Evolutionary conservation across 2,329 filamentous ascomycete species (phyloP).

Genomic region (Magnaporthiopsis incrustans): DNA sequence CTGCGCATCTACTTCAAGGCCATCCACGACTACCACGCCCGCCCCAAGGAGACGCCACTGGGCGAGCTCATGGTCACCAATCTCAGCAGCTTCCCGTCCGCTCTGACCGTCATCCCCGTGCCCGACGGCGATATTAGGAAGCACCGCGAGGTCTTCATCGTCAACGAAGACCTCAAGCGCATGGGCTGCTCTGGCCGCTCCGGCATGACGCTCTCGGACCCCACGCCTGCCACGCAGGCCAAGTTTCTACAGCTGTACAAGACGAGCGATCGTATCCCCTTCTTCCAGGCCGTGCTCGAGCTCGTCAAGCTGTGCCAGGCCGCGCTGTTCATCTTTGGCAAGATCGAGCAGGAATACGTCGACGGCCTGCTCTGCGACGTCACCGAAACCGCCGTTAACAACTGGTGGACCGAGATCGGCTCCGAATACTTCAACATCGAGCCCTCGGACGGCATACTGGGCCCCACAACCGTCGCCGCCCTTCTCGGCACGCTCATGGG

Average conservation of each 20-base stretch:
- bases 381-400: conserved; percentile 79
- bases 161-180: conserved; percentile 90
- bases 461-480: conserved; percentile 83
- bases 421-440: conserved; percentile 88
- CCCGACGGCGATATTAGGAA: conserved; percentile 78
- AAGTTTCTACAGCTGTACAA: conserved; percentile 91
- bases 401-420: conserved; percentile 96
- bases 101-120: conserved; percentile 83
- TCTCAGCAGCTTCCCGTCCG: conserved; percentile 82
- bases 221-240: conserved; percentile 72
- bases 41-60: conserved; percentile 70
- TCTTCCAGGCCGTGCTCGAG: conserved; percentile 74
- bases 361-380: conserved; percentile 90
- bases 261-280: conserved; percentile 72
- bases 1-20: conserved; percentile 80
- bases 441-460: conserved; percentile 84
- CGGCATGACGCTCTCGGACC: conserved; percentile 70
- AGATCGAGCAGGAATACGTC: conserved; percentile 78
- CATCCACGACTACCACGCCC: conserved; percentile 75
- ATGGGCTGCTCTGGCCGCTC: conserved; percentile 86
- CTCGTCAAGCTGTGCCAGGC: conserved; percentile 87
- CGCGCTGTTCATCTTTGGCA: conserved; percentile 79
- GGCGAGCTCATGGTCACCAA: conserved; percentile 93
- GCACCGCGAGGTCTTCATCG: conserved; percentile 77
- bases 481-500: conserved; percentile 84